Evolutionary conservation across 2,329 filamentous ascomycete species (phyloP).

Genomic region (Trichoderma koningii): DNA sequence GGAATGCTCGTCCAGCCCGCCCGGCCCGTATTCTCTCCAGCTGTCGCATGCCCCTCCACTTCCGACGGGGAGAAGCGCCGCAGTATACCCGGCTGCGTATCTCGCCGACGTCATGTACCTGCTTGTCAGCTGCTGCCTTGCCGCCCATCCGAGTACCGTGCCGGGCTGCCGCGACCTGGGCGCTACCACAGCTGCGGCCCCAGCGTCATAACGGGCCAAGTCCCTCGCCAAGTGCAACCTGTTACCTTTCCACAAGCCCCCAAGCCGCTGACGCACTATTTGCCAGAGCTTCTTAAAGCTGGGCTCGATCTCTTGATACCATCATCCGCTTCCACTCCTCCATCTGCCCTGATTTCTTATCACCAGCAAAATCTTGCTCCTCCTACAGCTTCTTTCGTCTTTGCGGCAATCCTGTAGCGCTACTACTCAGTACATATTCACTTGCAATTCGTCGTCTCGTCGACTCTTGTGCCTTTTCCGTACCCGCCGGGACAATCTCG

Average conservation of each 20-base stretch:
- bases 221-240: slow-evolving; percentile 29
- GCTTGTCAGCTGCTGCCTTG: not conserved
- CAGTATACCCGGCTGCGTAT: slow-evolving; percentile 24
- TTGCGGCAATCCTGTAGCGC: slow-evolving; percentile 21
- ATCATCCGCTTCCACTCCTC: slow-evolving; percentile 29
- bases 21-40: slow-evolving; percentile 14
- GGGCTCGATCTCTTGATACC: slow-evolving; percentile 17
- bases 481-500: slow-evolving; percentile 6
- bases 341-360: slow-evolving; percentile 24
- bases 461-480: not conserved
- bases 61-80: slow-evolving; percentile 3
- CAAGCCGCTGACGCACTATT: slow-evolving; percentile 38
- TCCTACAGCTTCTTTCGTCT: not conserved
- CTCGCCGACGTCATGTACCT: slow-evolving; percentile 5
- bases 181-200: slow-evolving; percentile 22
- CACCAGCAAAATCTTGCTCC: not conserved
- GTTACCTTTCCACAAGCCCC: slow-evolving; percentile 34
- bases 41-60: slow-evolving; percentile 8
- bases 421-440: not conserved
- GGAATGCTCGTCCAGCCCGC: slow-evolving; percentile 4
- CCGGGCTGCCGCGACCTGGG: slow-evolving; percentile 8
- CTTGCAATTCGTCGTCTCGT: not conserved
- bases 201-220: slow-evolving; percentile 28
- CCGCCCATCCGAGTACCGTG: slow-evolving; percentile 14
- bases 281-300: slow-evolving; percentile 34